Conservation (phyloP, 2,329 filamentous ascomycete species). For the Ophiocordyceps camponoti-leonardi region DNA sequence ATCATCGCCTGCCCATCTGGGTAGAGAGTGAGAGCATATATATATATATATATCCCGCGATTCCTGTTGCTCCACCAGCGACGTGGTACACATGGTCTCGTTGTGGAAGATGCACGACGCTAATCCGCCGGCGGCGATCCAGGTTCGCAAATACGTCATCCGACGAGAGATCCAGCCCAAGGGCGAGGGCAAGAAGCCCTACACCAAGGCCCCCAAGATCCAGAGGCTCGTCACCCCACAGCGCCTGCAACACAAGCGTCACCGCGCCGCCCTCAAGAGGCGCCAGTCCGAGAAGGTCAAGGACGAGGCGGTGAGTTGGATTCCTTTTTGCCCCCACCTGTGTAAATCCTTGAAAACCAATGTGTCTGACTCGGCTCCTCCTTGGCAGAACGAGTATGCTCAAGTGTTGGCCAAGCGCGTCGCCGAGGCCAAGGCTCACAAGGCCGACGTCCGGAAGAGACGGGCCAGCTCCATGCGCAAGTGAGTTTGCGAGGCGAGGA, state of each 20-base stretch:
- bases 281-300: constrained; percentile 93
- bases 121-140: constrained; percentile 22
- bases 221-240: constrained; percentile 98
- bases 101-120: constrained; percentile 9
- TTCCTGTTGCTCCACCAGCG: too few relatives aligned
- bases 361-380: constrained; percentile 14
- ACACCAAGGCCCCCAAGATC: constrained; percentile 99
- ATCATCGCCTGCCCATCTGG: constrained; percentile 55
- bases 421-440: constrained; percentile 84
- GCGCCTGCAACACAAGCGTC: constrained; percentile 99
- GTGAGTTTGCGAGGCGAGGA: constrained; percentile 29
- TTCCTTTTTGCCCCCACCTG: background rate
- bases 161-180: constrained; percentile 95
- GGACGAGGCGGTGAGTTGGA: constrained; percentile 81
- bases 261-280: constrained; percentile 95
- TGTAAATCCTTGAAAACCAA: background rate
- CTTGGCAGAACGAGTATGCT: constrained; percentile 89
- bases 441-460: constrained; percentile 90
- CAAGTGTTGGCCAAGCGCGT: constrained; percentile 95
- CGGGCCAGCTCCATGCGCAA: constrained; percentile 91
- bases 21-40: constrained; percentile 41
- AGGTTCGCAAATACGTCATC: constrained; percentile 99
- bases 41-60: background rate
- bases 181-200: constrained; percentile 92
- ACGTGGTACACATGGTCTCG: background rate